Evolutionary conservation across 805 yeast species (phyloP).

Genomic region (Wickerhamiella domercqiae): DNA sequence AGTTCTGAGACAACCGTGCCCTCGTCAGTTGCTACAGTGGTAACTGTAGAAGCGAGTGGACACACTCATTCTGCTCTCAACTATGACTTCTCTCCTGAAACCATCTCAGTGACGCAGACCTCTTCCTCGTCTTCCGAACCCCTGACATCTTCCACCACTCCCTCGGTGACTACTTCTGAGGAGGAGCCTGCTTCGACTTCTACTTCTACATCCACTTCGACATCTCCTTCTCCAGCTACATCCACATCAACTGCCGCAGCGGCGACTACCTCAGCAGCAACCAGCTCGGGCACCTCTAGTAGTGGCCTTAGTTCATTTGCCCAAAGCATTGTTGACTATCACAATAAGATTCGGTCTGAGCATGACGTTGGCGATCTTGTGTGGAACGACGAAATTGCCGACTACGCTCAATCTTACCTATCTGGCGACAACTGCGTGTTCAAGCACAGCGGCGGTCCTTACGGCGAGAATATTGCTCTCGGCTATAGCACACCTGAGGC

Average conservation of each 20-base stretch:
- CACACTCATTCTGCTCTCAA: background rate
- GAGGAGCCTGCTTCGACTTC: constrained; percentile 11
- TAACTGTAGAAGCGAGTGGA: background rate
- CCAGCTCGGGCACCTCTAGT: constrained; percentile 15
- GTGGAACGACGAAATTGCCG: constrained; percentile 40
- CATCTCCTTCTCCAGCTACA: constrained; percentile 15
- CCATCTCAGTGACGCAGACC: constrained; percentile 4
- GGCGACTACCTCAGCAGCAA: constrained; percentile 10
- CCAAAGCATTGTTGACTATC: constrained; percentile 36
- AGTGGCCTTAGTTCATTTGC: constrained; percentile 10
- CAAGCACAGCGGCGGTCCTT: constrained; percentile 45
- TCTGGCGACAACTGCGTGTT: constrained; percentile 38
- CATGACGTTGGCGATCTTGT: constrained; percentile 37
- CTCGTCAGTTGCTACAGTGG: background rate
- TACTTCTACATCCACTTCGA: constrained; percentile 17
- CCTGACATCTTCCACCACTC: constrained; percentile 11
- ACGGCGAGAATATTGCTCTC: constrained; percentile 66
- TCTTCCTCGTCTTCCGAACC: constrained; percentile 15
- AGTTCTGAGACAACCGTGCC: background rate
- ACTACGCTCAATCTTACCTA: constrained; percentile 37
- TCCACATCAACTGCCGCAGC: constrained; percentile 8
- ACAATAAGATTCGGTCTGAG: constrained; percentile 40
- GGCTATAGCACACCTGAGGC: constrained; percentile 38
- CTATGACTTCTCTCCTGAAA: constrained; percentile 2
- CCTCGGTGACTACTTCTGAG: constrained; percentile 12